Conservation (phyloP, 1,284 basidiomycete species). For the Irpex sp. region DNA sequence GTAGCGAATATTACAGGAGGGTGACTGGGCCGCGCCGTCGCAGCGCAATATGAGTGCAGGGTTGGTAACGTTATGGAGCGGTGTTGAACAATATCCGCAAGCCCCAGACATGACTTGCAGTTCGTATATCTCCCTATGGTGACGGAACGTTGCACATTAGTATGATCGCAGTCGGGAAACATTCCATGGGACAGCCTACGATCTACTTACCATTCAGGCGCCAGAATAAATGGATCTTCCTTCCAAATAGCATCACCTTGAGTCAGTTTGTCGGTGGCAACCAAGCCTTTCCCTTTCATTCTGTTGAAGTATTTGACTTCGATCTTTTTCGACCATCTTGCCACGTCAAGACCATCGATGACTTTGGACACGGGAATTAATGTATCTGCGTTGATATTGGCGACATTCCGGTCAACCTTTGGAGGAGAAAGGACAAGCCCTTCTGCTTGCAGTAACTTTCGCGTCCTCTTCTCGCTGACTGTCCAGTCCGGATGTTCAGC, state of each 20-base stretch:
- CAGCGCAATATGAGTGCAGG: slow-evolving; percentile 31
- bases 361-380: slow-evolving; percentile 61
- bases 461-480: slow-evolving; percentile 78
- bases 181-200: slow-evolving; percentile 1
- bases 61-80: slow-evolving; percentile 45
- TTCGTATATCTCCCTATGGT: slow-evolving; percentile 66
- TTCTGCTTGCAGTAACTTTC: slow-evolving; percentile 62
- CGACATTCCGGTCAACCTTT: slow-evolving; percentile 18
- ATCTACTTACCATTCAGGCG: slow-evolving; percentile 61
- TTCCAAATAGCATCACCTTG: slow-evolving; percentile 80
- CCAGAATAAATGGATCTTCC: slow-evolving; percentile 72
- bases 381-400: not conserved
- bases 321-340: slow-evolving; percentile 61
- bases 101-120: slow-evolving; percentile 52
- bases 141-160: not conserved
- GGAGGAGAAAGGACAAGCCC: slow-evolving; percentile 40
- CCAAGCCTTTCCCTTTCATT: slow-evolving; percentile 80
- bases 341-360: slow-evolving; percentile 61
- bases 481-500: slow-evolving; percentile 61
- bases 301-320: slow-evolving; percentile 67
- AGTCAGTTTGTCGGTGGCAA: slow-evolving; percentile 63
- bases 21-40: slow-evolving; percentile 35
- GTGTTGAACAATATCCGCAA: slow-evolving; percentile 68
- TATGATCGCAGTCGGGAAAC: not conserved
- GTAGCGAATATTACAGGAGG: slow-evolving; percentile 62